A percentile compares a stretch with the other conserved stretches of the same genome.
phyloP scores from a whole-genome alignment of 2,329 filamentous ascomycete species.

The Penicillium sclerotiorum region DNA sequence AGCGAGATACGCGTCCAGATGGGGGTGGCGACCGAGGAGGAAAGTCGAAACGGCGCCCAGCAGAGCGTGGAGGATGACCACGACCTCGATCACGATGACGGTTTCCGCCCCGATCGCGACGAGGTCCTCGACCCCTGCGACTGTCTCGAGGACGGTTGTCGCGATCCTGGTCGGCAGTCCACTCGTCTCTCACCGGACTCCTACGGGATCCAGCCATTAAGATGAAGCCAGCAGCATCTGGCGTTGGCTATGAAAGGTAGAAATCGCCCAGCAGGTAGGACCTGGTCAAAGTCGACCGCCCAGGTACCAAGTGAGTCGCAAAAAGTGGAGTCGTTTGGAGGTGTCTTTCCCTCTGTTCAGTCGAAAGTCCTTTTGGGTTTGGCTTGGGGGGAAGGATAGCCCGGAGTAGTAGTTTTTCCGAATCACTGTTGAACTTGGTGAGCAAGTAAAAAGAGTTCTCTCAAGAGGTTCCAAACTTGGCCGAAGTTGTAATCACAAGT shows the following conservation, averaged over 20 bases:
- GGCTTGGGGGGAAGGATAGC: slow-evolving; percentile 11
- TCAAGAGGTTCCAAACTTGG: not conserved
- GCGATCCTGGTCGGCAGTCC: slow-evolving; percentile 49
- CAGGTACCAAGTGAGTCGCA: slow-evolving; percentile 12
- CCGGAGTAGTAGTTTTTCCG: slow-evolving; percentile 40
- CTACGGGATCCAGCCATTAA: slow-evolving; percentile 55
- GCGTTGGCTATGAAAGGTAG: slow-evolving; percentile 14
- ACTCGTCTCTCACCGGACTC: slow-evolving; percentile 55
- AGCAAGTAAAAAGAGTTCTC: slow-evolving; percentile 18
- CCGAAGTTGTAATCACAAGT: not conserved
- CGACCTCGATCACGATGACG: slow-evolving; percentile 45
- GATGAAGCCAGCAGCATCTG: slow-evolving; percentile 47
- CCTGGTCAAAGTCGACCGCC: slow-evolving; percentile 12
- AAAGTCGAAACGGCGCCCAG: slow-evolving; percentile 43
- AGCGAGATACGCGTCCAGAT: slow-evolving; percentile 33
- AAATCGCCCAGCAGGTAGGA: slow-evolving; percentile 7
- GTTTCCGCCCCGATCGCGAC: slow-evolving; percentile 41
- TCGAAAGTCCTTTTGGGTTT: slow-evolving; percentile 31
- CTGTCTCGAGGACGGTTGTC: slow-evolving; percentile 39
- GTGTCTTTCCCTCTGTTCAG: slow-evolving; percentile 31
- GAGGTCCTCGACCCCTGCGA: slow-evolving; percentile 47
- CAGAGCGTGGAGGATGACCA: slow-evolving; percentile 37
- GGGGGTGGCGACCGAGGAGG: slow-evolving; percentile 43
- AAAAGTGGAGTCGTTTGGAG: slow-evolving; percentile 23
- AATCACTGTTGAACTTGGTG: slow-evolving; percentile 11